A percentile compares a stretch with the other conserved stretches of the same genome.
These are phyloP conservation scores for Chrysanthemum seticuspe DNA, from an alignment of 129 eudicot genomes.

Conservation along the genomic window DNA sequence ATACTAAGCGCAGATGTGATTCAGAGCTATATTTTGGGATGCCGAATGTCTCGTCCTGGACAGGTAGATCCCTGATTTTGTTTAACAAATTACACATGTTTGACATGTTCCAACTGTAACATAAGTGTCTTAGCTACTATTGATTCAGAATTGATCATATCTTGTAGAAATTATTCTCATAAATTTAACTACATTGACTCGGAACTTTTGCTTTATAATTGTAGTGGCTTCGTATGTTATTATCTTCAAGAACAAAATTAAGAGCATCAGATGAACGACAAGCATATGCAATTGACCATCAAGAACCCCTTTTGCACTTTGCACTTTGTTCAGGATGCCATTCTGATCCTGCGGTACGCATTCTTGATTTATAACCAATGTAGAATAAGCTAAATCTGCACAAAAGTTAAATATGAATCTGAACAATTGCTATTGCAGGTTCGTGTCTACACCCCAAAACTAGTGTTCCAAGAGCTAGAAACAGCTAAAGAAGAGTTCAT, in stretches of 20 bases:
- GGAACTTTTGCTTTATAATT: background rate
- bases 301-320: constrained; percentile 89
- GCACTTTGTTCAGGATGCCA: constrained; percentile 89
- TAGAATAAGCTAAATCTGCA: background rate
- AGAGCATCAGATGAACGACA: constrained; percentile 77
- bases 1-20: constrained; percentile 80
- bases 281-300: constrained; percentile 65
- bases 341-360: constrained; percentile 88
- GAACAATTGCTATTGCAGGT: constrained; percentile 41
- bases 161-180: background rate
- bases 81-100: background rate
- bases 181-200: background rate
- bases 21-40: constrained; percentile 78
- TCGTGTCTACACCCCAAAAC: constrained; percentile 84
- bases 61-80: constrained; percentile 52
- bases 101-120: no score
- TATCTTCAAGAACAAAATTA: constrained; percentile 74
- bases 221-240: constrained; percentile 81
- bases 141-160: background rate
- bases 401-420: background rate
- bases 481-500: constrained; percentile 90
- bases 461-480: constrained; percentile 76
- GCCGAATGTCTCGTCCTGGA: constrained; percentile 90
- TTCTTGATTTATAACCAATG: constrained; percentile 1
- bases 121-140: no score